These are phyloP conservation scores for Solanum aculeatissimum DNA, from an alignment of 305 asterid genomes.

Conservation along the genomic window DNA sequence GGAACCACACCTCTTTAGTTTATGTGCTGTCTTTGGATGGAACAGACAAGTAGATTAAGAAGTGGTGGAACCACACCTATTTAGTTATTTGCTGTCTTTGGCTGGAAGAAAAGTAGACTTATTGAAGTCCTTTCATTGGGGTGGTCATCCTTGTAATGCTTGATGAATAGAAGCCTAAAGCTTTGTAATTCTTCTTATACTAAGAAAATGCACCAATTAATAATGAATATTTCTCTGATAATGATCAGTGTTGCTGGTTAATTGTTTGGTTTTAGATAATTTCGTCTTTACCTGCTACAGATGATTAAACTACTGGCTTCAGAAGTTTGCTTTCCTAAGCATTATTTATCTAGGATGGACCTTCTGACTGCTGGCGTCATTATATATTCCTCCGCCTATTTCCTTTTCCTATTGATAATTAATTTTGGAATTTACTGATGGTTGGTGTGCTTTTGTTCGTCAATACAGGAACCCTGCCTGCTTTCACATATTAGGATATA, in stretches of 20 bases:
- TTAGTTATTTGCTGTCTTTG: background rate
- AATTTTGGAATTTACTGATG: background rate
- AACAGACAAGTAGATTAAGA: background rate
- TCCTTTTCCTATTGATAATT: background rate
- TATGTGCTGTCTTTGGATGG: background rate
- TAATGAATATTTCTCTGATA: background rate
- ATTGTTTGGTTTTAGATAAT: background rate
- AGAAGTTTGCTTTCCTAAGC: background rate
- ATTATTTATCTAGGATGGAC: background rate
- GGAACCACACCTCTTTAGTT: background rate
- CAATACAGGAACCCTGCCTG: constrained; percentile 73
- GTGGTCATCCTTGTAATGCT: background rate
- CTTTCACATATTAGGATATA: constrained; percentile 83
- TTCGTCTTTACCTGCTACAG: background rate
- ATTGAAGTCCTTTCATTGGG: background rate
- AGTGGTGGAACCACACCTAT: background rate
- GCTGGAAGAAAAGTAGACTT: background rate
- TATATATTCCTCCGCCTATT: background rate
- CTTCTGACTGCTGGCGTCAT: background rate
- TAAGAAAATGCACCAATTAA: background rate
- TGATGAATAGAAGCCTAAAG: background rate
- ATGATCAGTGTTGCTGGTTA: background rate
- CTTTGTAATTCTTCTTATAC: background rate
- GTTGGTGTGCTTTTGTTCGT: constrained; percentile 2
- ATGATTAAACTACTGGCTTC: background rate